Percentiles rank a stretch among this genome's conserved stretches.
Evolutionary conservation across 2,329 filamentous ascomycete genomes (phyloP).

Genomic region (Exserohilum rostratum): DNA sequence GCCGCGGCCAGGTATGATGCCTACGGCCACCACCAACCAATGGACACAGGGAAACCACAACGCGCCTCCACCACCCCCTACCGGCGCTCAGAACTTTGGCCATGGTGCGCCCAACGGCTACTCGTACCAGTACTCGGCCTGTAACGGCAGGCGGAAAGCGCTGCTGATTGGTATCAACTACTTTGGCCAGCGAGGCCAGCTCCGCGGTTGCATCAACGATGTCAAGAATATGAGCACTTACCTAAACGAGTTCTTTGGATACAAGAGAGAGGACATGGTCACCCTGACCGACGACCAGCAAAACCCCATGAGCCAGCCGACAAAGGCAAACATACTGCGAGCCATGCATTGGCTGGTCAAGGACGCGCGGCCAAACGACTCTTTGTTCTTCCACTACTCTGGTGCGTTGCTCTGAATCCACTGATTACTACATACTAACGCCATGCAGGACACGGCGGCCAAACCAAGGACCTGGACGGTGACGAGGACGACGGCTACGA

Average conservation of each 20-base stretch:
- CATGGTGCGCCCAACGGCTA: slow-evolving; percentile 80
- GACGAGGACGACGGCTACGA: slow-evolving; percentile 84
- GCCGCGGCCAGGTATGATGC: slow-evolving; percentile 56
- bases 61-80: slow-evolving; percentile 70
- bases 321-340: slow-evolving; percentile 90
- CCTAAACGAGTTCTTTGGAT: slow-evolving; percentile 85
- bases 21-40: slow-evolving; percentile 51
- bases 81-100: slow-evolving; percentile 59
- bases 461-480: slow-evolving; percentile 78
- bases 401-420: slow-evolving; percentile 59
- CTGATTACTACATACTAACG: slow-evolving; percentile 11
- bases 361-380: slow-evolving; percentile 89
- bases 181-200: slow-evolving; percentile 87
- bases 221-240: slow-evolving; percentile 97
- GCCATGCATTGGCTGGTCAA: slow-evolving; percentile 99
- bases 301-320: slow-evolving; percentile 95
- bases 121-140: slow-evolving; percentile 88
- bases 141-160: slow-evolving; percentile 86
- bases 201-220: slow-evolving; percentile 95
- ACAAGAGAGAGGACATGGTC: slow-evolving; percentile 96
- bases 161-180: slow-evolving; percentile 96
- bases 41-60: slow-evolving; percentile 60
- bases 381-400: slow-evolving; percentile 96
- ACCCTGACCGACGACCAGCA: slow-evolving; percentile 95
- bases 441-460: slow-evolving; percentile 74